A percentile compares a stretch with the other conserved stretches of the same genome.
Conservation (phyloP, 305 asterid genomes). For the Fraxinus latifolia region DNA sequence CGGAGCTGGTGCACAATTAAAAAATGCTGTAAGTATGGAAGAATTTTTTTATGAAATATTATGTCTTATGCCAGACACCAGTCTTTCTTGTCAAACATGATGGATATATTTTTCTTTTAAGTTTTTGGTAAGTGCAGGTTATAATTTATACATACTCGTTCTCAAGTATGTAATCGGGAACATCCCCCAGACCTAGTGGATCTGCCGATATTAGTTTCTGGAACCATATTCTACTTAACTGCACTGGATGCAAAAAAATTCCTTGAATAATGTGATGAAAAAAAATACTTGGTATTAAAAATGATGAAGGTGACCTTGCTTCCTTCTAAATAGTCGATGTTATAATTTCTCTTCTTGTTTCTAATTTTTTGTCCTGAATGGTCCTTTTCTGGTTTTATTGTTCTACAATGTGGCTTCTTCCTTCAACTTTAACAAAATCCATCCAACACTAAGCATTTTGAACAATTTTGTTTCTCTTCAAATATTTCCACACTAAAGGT, state of each 20-base stretch:
- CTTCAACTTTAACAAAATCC: neutral
- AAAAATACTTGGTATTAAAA: neutral
- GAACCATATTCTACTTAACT: neutral
- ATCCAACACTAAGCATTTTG: neutral
- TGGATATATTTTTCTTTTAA: neutral
- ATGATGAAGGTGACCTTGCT: neutral
- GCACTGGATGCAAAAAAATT: neutral
- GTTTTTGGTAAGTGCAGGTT: neutral
- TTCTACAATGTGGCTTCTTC: neutral
- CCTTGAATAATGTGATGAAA: neutral
- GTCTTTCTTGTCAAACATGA: neutral
- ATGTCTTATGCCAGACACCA: neutral
- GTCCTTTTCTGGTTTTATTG: neutral
- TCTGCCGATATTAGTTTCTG: neutral
- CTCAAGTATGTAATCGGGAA: neutral
- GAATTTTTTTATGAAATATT: constrained; percentile 4
- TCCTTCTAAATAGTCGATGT: neutral
- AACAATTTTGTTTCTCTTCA: neutral
- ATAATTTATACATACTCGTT: neutral
- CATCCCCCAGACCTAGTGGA: neutral
- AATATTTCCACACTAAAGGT: neutral
- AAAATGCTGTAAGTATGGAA: constrained; percentile 69
- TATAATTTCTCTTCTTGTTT: neutral
- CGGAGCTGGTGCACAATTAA: constrained; percentile 83
- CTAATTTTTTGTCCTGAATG: neutral